A percentile compares a stretch with the other conserved stretches of the same genome.
Evolutionary conservation across 345 rosid species (phyloP).

Genomic region (Lepidium aucheri): DNA sequence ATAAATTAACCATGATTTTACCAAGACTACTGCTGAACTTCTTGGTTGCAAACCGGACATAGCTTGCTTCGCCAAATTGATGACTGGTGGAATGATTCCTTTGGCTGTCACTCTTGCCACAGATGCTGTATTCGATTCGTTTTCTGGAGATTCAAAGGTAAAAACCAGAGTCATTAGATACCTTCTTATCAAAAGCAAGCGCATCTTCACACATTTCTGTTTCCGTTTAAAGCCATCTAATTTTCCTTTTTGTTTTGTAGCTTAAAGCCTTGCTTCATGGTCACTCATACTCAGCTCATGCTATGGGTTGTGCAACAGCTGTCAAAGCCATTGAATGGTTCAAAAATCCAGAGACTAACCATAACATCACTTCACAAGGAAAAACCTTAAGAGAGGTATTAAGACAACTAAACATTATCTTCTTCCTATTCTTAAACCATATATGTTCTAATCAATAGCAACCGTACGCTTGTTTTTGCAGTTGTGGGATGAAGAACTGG

Average conservation of each 20-base stretch:
- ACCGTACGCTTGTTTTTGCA: slow-evolving; percentile 28
- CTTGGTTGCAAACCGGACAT: slow-evolving; percentile 83
- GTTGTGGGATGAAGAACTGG: slow-evolving; percentile 72
- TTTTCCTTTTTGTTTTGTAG: slow-evolving; percentile 31
- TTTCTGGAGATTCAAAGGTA: slow-evolving; percentile 92
- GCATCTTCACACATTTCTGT: neutral
- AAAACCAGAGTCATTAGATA: neutral
- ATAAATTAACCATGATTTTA: slow-evolving; percentile 1
- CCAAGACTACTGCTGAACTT: slow-evolving; percentile 62
- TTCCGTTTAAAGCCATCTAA: slow-evolving; percentile 1
- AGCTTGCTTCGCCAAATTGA: slow-evolving; percentile 85
- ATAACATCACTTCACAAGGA: slow-evolving; percentile 43
- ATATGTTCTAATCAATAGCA: neutral
- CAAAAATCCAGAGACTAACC: slow-evolving; percentile 70
- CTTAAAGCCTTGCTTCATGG: slow-evolving; percentile 93
- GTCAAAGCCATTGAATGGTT: slow-evolving; percentile 77
- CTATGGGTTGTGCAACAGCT: slow-evolving; percentile 90
- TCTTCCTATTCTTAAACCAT: no score
- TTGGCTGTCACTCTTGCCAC: slow-evolving; percentile 82
- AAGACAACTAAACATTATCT: neutral
- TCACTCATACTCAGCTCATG: slow-evolving; percentile 91
- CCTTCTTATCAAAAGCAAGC: neutral
- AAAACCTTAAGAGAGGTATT: slow-evolving; percentile 68
- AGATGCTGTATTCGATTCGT: slow-evolving; percentile 59
- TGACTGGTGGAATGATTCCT: slow-evolving; percentile 93